Evolutionary conservation across 169 alveolate genomes (phyloP), one percentile per base, ranked within the genome.

Genomic region (Eimeria acervulina): DNA sequence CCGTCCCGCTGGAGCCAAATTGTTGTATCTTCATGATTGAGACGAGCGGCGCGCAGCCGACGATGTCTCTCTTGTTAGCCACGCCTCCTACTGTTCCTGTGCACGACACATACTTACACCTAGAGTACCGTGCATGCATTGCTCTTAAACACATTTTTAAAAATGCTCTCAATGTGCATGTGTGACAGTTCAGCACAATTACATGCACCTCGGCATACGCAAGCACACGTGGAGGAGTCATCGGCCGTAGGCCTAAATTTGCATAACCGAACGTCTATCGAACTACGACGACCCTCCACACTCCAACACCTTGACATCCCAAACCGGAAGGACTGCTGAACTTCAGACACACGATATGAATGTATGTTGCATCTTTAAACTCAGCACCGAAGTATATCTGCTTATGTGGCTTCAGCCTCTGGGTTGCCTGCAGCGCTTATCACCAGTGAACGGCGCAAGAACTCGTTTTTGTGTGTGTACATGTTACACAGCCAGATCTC

Each of bases 21-120:
- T 74, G 83, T 31, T 70, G 76, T 36, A 78, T 28, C 15, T 55
- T 91, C 83, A 78, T 63, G 12, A 91, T 5, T 23, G 59, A 94
- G 96, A 90, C 96, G 85, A 6, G 94, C 95, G 96, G 96, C 90
- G 96, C 92, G 66, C 81, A 95, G 85, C 87, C 97, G 95, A 47
- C 96, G 78, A 63, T 90, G 52, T 90, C 97, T 55, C 68, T 90
- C 52, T 80, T 88, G 38, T 96, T 95, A 10, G 96, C 96, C 70
- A 81, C 95, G 38, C 97, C 97, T 52, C 97, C 97, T 31, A 96
- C 88, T 5, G 96, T 96, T 33, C 97, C 97, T 55, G 97, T 95
- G 74, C 95, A 93, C 42, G 13, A 12, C 68, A 68, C n/a, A 68
- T 36, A 28, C 70, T 59, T 19, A 59, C 76, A 28, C 15, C 19